A percentile compares a stretch with the other conserved stretches of the same genome.
These are phyloP conservation scores for Rhizopogon vulgaris DNA, from an alignment of 768 basidiomycete species.

Conservation along the genomic window DNA sequence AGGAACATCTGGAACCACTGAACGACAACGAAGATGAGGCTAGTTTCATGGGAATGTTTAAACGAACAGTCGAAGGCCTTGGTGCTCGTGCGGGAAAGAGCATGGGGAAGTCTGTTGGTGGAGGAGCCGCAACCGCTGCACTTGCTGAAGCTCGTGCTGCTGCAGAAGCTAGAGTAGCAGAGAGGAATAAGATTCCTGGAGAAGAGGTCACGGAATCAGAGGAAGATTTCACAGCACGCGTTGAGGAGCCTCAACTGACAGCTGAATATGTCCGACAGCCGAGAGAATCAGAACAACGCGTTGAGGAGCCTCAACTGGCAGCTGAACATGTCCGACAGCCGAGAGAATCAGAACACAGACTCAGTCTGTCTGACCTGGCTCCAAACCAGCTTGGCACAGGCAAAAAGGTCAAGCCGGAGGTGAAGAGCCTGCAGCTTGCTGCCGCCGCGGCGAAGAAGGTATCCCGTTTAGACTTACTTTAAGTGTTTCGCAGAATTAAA, in stretches of 20 bases:
- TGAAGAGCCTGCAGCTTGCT: slow-evolving; percentile 79
- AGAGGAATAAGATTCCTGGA: slow-evolving; percentile 47
- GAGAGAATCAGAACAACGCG: slow-evolving; percentile 14
- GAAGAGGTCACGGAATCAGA: slow-evolving; percentile 20
- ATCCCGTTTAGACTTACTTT: slow-evolving; percentile 10
- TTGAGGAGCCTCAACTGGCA: not conserved
- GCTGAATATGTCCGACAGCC: slow-evolving; percentile 4
- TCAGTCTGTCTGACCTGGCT: slow-evolving; percentile 61
- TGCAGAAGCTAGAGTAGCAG: slow-evolving; percentile 65
- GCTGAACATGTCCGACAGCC: slow-evolving; percentile 4
- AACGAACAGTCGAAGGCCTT: slow-evolving; percentile 64
- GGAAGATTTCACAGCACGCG: slow-evolving; percentile 14
- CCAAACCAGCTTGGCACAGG: slow-evolving; percentile 43
- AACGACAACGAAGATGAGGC: slow-evolving; percentile 24
- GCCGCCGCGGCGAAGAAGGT: slow-evolving; percentile 88
- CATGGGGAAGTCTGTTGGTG: slow-evolving; percentile 58
- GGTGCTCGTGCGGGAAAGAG: slow-evolving; percentile 54
- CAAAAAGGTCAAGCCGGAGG: slow-evolving; percentile 70
- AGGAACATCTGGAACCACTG: slow-evolving; percentile 11
- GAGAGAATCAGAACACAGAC: slow-evolving; percentile 25
- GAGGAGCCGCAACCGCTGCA: slow-evolving; percentile 43
- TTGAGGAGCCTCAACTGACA: not conserved
- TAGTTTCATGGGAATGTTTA: slow-evolving; percentile 60
- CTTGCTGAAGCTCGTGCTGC: slow-evolving; percentile 61
- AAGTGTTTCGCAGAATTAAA: slow-evolving; percentile 4